A percentile compares a stretch with the other conserved stretches of the same genome.
phyloP scores from a whole-genome alignment of 208 protist genomes.

The Leishmania major region DNA sequence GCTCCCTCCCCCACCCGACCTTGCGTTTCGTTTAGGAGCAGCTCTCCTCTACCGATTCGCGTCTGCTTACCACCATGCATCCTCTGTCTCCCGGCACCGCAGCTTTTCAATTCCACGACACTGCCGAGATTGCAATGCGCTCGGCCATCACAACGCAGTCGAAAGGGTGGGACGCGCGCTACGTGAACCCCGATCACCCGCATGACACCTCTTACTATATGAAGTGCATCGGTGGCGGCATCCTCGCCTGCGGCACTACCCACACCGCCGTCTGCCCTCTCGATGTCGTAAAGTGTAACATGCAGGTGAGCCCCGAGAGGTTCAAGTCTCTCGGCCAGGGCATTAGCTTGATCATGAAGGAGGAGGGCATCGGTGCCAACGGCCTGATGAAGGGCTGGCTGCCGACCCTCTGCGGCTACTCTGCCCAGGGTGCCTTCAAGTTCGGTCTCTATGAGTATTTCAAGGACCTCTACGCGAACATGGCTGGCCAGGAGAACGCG shows the following conservation, averaged over 20 bases:
- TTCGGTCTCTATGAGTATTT: slow-evolving; percentile 96
- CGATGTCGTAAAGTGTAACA: slow-evolving; percentile 97
- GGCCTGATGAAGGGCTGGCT: slow-evolving; percentile 92
- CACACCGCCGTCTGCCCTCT: slow-evolving; percentile 95
- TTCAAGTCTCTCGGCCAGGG: slow-evolving; percentile 83
- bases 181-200: slow-evolving; percentile 64
- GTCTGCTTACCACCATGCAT: not conserved
- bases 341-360: slow-evolving; percentile 56
- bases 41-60: not conserved
- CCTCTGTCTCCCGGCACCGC: not conserved
- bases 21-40: not conserved
- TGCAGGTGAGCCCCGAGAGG: slow-evolving; percentile 92
- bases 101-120: not conserved
- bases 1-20: not conserved
- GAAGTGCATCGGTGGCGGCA: slow-evolving; percentile 93
- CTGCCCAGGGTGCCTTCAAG: slow-evolving; percentile 92
- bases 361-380: slow-evolving; percentile 72
- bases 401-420: slow-evolving; percentile 94
- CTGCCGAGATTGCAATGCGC: not conserved
- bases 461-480: slow-evolving; percentile 91
- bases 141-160: slow-evolving; percentile 4
- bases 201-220: slow-evolving; percentile 90
- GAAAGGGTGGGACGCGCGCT: slow-evolving; percentile 77
- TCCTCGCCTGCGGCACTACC: slow-evolving; percentile 94
- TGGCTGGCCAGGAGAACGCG: slow-evolving; percentile 86